These are phyloP conservation scores for Aspergillus cristatus DNA, from an alignment of 495 filamentous ascomycete genomes.

Conservation along the genomic window DNA sequence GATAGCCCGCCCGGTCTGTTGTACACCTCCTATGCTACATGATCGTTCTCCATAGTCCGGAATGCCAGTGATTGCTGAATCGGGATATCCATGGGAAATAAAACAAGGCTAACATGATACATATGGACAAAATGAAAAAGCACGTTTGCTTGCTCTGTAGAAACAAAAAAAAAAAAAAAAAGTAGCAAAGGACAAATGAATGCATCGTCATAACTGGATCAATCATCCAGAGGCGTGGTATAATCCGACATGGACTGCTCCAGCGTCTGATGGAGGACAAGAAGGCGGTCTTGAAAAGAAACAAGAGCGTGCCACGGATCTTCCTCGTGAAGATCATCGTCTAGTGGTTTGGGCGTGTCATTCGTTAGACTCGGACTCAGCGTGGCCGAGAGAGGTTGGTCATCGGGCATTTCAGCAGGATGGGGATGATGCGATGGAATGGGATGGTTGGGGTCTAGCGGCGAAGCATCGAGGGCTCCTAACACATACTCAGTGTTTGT, in stretches of 20 bases:
- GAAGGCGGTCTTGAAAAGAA: constrained; percentile 9
- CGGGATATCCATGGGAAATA: too few relatives aligned
- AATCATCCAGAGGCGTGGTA: constrained; percentile 5
- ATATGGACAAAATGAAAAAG: too few relatives aligned
- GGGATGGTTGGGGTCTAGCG: too few relatives aligned
- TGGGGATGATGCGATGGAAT: too few relatives aligned
- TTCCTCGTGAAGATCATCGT: background rate
- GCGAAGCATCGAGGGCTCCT: too few relatives aligned
- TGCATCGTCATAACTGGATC: background rate
- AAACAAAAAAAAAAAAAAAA: background rate
- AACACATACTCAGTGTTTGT: too few relatives aligned
- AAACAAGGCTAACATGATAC: too few relatives aligned
- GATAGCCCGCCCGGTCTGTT: too few relatives aligned
- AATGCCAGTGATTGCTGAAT: too few relatives aligned
- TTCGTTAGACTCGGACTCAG: constrained; percentile 4
- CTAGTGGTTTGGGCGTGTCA: constrained; percentile 2
- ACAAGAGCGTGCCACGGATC: constrained; percentile 8
- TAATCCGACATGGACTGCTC: constrained; percentile 7
- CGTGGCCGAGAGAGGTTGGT: constrained; percentile 5
- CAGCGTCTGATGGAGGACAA: constrained; percentile 6
- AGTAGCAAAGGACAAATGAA: background rate
- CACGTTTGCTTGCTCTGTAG: too few relatives aligned
- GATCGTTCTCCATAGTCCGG: too few relatives aligned
- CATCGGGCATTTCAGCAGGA: background rate
- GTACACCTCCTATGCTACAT: too few relatives aligned